Base-by-base conservation (phyloP, 257 asterid species). In the Craterostigma plantagineum region DNA sequence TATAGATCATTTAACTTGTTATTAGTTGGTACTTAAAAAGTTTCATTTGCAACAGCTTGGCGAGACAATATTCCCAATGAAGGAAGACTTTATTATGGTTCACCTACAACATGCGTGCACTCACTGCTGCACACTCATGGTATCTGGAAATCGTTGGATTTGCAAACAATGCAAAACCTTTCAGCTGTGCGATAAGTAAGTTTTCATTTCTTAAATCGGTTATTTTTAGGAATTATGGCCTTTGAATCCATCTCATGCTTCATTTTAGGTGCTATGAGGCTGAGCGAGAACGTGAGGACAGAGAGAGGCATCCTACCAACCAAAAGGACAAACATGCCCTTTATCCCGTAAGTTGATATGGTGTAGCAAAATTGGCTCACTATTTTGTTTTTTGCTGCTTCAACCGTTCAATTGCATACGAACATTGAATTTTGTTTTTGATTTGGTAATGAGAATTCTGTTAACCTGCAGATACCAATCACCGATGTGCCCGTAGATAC, bases 71-170 rank as follows among this genome's bases (percentile, higher is more conserved):
- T 68, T 61, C 54, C 93, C 93, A 5, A 87, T 87, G 98, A 87
- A 87, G 74, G 98, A 87, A 69, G 98, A 87, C 63, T 87, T 87
- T 59, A 87, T 87, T 65, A 87, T 87, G 98, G 95, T 87, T 59
- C 95, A 87, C 73, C 70, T 87, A 48, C 95, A 87, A 56, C 77
- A 52, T 50, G 73, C 95, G 13, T 87, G 98, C 72, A 57, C 71
- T 13, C 95, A 82, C 56, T 87, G 98, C 69, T 79, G 98, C 64
- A 50, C 66, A 48, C 58, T 87, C 44, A 79, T 87, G 95, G 87
- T 72, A 52, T 78, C 82, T 60, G 98, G 95, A 59, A 78, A 58
- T 45, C 68, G 72, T 46, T 87, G 95, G 98, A 76, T 58, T 62
- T 87, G 98, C 75, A 74, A 51, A 53, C 87, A 67, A 56, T 82